Evolutionary conservation across 306 rosid species (phyloP).

Genomic region (Rosa chinensis): DNA sequence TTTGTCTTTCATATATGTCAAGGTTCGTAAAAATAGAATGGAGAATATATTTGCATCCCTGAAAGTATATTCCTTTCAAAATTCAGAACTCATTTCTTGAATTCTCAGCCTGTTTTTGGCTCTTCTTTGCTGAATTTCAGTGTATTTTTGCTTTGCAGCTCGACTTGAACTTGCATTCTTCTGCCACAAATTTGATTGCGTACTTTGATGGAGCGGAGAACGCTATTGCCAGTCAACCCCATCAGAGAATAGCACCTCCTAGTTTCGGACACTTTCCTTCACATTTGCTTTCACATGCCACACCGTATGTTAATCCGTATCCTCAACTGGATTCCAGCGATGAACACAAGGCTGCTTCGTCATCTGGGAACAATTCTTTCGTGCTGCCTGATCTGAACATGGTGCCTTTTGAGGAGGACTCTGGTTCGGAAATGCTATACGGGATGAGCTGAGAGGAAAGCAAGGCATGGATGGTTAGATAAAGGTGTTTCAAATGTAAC

Average conservation of each 20-base stretch:
- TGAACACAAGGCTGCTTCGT: conserved; percentile 27
- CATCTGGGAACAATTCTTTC: conserved; percentile 36
- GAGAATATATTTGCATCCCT: neutral
- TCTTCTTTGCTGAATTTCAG: neutral
- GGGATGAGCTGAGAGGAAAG: conserved; percentile 44
- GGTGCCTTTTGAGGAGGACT: conserved; percentile 57
- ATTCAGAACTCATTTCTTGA: neutral
- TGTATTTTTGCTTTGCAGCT: conserved; percentile 39
- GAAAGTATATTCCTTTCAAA: neutral
- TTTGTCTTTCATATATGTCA: neutral
- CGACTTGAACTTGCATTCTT: conserved; percentile 46
- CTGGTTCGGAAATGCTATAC: conserved; percentile 19
- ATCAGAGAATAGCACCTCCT: conserved; percentile 39
- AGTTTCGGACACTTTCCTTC: conserved; percentile 5
- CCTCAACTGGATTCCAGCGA: conserved; percentile 36
- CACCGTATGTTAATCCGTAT: conserved; percentile 17
- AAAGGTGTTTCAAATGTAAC: conserved; percentile 15
- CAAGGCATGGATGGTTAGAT: neutral
- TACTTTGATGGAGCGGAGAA: conserved; percentile 25
- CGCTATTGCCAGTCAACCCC: conserved; percentile 42
- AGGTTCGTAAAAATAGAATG: neutral
- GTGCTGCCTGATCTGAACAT: conserved; percentile 81
- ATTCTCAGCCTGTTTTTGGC: neutral
- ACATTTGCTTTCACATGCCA: conserved; percentile 14
- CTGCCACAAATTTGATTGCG: conserved; percentile 34